These are phyloP conservation scores for Tetracentron sinense DNA, from an alignment of 164 flowering plant species.

Conservation along the genomic window DNA sequence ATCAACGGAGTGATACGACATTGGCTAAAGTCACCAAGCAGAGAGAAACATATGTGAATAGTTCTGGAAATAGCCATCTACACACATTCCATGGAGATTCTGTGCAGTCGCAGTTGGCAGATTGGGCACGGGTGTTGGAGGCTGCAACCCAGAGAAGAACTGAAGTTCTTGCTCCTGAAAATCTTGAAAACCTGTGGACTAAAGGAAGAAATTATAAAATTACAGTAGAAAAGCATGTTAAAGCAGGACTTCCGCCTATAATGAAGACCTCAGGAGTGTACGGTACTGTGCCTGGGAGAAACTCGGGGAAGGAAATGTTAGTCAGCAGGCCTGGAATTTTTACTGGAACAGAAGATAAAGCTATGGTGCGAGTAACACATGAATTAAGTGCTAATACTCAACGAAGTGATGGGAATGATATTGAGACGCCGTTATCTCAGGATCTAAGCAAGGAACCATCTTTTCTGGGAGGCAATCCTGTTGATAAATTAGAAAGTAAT, in stretches of 20 bases:
- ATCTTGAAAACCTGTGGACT: slow-evolving; percentile 98
- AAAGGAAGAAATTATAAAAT: slow-evolving; percentile 80
- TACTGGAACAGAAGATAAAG: slow-evolving; percentile 28
- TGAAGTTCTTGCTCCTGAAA: slow-evolving; percentile 96
- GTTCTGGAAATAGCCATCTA: slow-evolving; percentile 13
- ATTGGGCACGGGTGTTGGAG: slow-evolving; percentile 76
- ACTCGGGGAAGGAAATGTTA: slow-evolving; percentile 27
- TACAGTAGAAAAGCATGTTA: slow-evolving; percentile 46
- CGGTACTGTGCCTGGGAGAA: slow-evolving; percentile 11
- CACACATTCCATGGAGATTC: slow-evolving; percentile 24
- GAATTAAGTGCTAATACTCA: slow-evolving; percentile 15
- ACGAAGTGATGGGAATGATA: slow-evolving; percentile 8
- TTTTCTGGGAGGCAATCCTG: slow-evolving; percentile 18
- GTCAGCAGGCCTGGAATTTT: slow-evolving; percentile 20
- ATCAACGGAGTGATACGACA: slow-evolving; percentile 26
- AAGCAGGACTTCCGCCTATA: slow-evolving; percentile 20
- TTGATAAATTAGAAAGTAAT: slow-evolving; percentile 12
- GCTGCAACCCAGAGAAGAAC: slow-evolving; percentile 93
- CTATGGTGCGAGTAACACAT: slow-evolving; percentile 13
- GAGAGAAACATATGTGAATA: slow-evolving; percentile 20
- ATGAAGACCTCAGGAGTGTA: slow-evolving; percentile 23
- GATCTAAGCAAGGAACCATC: slow-evolving; percentile 27
- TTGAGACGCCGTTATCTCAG: slow-evolving; percentile 11
- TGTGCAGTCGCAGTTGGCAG: slow-evolving; percentile 48
- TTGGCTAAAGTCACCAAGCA: slow-evolving; percentile 24